Base-by-base conservation (phyloP, 1,284 basidiomycete genomes). In the Omphalotus olearius region DNA sequence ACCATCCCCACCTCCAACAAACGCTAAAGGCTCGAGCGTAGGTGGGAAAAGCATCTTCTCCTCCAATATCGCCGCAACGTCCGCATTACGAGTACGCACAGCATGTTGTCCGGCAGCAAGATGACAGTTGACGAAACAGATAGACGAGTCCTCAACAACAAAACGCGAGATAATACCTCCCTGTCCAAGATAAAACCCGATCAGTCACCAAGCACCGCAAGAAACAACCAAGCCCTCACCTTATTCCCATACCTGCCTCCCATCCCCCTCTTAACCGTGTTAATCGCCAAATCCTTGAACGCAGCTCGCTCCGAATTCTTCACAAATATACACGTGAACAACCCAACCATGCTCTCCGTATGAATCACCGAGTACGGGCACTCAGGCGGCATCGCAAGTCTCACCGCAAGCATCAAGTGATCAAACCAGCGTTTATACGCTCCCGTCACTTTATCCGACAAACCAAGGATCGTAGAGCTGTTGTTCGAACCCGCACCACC, bases 111-210 rank as follows among this genome's bases (percentile, higher is more conserved):
- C 95, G 2, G 96, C 95, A 4, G 95, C 96, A 47, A 99, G 76
- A 73, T 99, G 96, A 59, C 92, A 93, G 69, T 99, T 99, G 71
- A 98, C 83, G 62, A 98, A 89, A 64, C 93, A 98, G 23, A 98
- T 68, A 0, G 91, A 94, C 1, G 92, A 88, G 69, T 98, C 93
- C 58, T 94, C 91, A 35, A 98, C 73, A 7, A 93, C 82, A 54
- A 98, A 80, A n/a, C 96, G 82, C 1, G 91, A 79, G 14, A 97
- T 81, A 53, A 98, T 94, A 0, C 89, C 94, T 13, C 96, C 96
- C 87, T 93, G 59, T 11, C 9, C n/a, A 39, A n/a, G 46, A 14
- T n/a, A 14, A 16, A 23, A 38, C 23, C 35, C 36, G 28, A 9
- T 23, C 10, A 47, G 56, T n/a, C 9, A 45, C 33, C 28, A 52